Evolutionary conservation across 257 asterid species (phyloP).

Genomic region (Solanum commersonii): DNA sequence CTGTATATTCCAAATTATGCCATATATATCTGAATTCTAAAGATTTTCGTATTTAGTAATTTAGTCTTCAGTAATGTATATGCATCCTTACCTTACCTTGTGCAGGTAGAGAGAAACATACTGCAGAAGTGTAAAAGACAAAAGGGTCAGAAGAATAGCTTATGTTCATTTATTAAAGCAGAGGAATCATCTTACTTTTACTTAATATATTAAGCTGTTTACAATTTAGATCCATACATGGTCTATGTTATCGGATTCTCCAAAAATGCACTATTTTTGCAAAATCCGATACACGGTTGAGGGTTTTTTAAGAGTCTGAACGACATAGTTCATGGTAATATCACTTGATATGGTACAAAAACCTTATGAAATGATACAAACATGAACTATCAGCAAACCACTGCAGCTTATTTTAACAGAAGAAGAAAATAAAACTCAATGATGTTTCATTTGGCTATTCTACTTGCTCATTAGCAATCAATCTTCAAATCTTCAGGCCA

Average conservation of each 20-base stretch:
- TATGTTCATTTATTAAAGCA: neutral
- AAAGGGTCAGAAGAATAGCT: neutral
- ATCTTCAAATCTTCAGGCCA: constrained; percentile 52
- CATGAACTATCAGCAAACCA: neutral
- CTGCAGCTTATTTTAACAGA: neutral
- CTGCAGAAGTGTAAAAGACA: neutral
- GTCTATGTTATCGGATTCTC: neutral
- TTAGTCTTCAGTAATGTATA: neutral
- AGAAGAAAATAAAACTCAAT: neutral
- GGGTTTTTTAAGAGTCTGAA: neutral
- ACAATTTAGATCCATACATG: neutral
- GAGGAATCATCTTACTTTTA: neutral
- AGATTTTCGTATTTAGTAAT: neutral
- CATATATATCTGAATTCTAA: neutral
- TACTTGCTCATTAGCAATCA: constrained; percentile 24
- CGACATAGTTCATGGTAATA: neutral
- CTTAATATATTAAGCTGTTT: neutral
- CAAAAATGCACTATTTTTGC: neutral
- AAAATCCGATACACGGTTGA: neutral
- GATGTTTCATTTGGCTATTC: neutral
- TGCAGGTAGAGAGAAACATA: neutral
- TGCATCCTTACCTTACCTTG: neutral
- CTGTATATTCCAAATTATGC: neutral
- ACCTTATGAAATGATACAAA: neutral
- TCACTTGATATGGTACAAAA: neutral